Percentiles rank a stretch among this genome's conserved stretches.
phyloP scores from a whole-genome alignment of 139 green algal genomes.

The Parachlorella kessleri region DNA sequence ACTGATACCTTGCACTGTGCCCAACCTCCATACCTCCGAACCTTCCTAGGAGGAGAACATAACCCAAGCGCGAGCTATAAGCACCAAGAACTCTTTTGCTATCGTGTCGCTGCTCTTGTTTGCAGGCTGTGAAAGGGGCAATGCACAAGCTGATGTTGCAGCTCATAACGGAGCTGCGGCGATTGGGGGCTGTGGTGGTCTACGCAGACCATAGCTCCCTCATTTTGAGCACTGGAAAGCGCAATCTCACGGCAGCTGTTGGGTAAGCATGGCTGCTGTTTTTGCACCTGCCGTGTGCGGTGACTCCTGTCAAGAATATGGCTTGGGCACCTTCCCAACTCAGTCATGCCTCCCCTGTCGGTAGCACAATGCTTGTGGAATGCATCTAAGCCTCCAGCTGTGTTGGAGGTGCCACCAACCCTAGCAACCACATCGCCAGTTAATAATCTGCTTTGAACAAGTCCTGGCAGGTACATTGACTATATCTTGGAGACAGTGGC shows the following conservation, averaged over 20 bases:
- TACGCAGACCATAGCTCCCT: conserved; percentile 79
- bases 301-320: no score
- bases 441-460: no score
- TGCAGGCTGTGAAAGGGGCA: conserved; percentile 39
- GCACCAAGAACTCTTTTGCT: neutral
- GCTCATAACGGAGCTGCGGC: conserved; percentile 81
- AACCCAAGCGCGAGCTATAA: no score
- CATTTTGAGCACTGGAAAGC: conserved; percentile 86
- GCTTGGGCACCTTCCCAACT: no score
- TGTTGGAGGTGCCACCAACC: neutral
- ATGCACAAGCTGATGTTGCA: conserved; percentile 84
- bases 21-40: no score
- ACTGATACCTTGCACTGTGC: neutral
- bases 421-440: neutral
- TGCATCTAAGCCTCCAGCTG: neutral
- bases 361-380: no score
- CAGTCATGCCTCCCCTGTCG: no score
- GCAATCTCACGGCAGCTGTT: conserved; percentile 66
- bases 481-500: conserved; percentile 83
- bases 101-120: neutral
- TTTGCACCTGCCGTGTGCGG: neutral
- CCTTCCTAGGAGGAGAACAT: no score
- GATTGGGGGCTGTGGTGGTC: conserved; percentile 83
- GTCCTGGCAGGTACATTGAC: conserved; percentile 70
- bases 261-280: conserved; percentile 40